A percentile compares a stretch with the other conserved stretches of the same genome.
These are phyloP conservation scores for Suhomyces sp. DNA, from an alignment of 805 yeast genomes.

Conservation along the genomic window DNA sequence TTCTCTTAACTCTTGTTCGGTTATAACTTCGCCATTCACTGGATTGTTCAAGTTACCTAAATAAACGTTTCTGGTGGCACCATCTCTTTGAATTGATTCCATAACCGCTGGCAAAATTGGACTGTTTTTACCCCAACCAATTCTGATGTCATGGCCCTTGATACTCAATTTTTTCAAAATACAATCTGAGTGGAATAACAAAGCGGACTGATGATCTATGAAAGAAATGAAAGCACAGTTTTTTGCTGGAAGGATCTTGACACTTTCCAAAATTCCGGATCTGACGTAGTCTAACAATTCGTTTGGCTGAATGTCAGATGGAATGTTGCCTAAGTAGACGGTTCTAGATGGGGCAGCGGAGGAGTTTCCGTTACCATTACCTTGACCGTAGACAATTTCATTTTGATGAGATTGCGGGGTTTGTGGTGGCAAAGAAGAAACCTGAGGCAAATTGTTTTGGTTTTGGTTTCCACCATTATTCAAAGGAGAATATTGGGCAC, in stretches of 20 bases:
- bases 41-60: slow-evolving; percentile 75
- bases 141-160: slow-evolving; percentile 74
- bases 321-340: slow-evolving; percentile 86
- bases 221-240: slow-evolving; percentile 90
- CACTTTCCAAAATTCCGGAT: slow-evolving; percentile 83
- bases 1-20: slow-evolving; percentile 63
- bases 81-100: slow-evolving; percentile 75
- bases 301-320: slow-evolving; percentile 73
- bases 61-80: slow-evolving; percentile 93
- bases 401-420: slow-evolving; percentile 9
- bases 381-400: slow-evolving; percentile 8
- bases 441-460: slow-evolving; percentile 4
- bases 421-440: slow-evolving; percentile 3
- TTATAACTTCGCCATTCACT: slow-evolving; percentile 42
- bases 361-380: slow-evolving; percentile 9
- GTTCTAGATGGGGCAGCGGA: slow-evolving; percentile 71
- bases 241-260: slow-evolving; percentile 75
- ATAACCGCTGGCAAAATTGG: slow-evolving; percentile 73
- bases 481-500: background rate
- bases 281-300: slow-evolving; percentile 88
- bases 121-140: slow-evolving; percentile 91
- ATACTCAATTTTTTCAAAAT: slow-evolving; percentile 79
- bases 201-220: slow-evolving; percentile 83
- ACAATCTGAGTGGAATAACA: slow-evolving; percentile 91
- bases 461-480: slow-evolving; percentile 2